phyloP scores from a whole-genome alignment of 768 basidiomycete genomes.

The Amyloporia xantha region DNA sequence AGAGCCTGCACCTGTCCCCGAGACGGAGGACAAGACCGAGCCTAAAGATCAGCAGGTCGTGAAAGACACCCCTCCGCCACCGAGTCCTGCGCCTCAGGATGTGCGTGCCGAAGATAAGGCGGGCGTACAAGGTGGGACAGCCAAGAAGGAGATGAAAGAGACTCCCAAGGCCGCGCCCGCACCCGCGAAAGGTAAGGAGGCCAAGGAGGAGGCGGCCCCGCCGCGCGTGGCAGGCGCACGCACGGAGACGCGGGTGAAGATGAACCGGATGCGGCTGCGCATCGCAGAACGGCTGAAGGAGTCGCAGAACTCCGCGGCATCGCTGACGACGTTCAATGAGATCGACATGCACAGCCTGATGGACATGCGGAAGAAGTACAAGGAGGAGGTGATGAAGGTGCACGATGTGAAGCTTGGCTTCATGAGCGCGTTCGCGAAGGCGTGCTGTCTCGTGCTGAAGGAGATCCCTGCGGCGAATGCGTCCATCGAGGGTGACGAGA shows the following conservation, averaged over 20 bases:
- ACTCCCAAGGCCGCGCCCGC: conserved; percentile 23
- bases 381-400: conserved; percentile 83
- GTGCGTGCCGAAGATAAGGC: conserved; percentile 22
- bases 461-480: conserved; percentile 95
- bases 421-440: conserved; percentile 96
- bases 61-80: conserved; percentile 39
- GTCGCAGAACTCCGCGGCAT: conserved; percentile 95
- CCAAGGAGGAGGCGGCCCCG: conserved; percentile 25
- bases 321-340: conserved; percentile 98
- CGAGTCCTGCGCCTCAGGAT: conserved; percentile 32
- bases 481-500: conserved; percentile 88
- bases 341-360: conserved; percentile 98
- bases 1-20: conserved; percentile 15
- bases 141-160: conserved; percentile 32
- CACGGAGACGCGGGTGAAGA: conserved; percentile 92
- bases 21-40: conserved; percentile 36
- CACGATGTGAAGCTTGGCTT: conserved; percentile 96
- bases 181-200: conserved; percentile 18
- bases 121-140: conserved; percentile 25
- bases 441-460: conserved; percentile 73
- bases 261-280: conserved; percentile 96
- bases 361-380: conserved; percentile 90
- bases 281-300: conserved; percentile 98
- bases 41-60: conserved; percentile 43
- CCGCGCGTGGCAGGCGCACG: conserved; percentile 47